Evolutionary conservation across 305 asterid species (phyloP).

Genomic region (Nicotiana rustica): DNA sequence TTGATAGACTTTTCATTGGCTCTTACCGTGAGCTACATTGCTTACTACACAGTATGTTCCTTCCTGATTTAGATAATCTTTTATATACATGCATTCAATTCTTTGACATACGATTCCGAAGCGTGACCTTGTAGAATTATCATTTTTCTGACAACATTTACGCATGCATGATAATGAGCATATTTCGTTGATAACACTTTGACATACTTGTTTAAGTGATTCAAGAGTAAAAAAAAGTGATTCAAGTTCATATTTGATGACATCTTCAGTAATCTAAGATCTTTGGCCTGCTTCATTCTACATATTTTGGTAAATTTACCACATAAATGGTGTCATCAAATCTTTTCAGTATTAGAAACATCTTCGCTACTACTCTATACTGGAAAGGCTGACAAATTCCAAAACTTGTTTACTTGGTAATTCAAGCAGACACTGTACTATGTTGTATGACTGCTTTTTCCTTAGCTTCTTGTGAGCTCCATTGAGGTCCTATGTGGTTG

Average conservation of each 20-base stretch:
- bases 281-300: constrained; percentile 9
- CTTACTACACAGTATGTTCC: constrained; percentile 83
- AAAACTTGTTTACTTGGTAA: not conserved
- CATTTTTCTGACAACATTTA: not conserved
- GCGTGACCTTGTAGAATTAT: not conserved
- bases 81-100: constrained; percentile 2
- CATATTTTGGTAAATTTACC: constrained; percentile 14
- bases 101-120: not conserved
- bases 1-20: no score
- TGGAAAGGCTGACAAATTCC: not conserved
- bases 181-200: not conserved
- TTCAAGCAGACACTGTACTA: not conserved
- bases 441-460: not conserved
- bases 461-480: not conserved
- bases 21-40: no score
- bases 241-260: not conserved
- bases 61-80: constrained; percentile 26
- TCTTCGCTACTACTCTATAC: not conserved
- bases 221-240: not conserved
- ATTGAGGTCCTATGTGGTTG: constrained; percentile 34
- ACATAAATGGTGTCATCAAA: not conserved
- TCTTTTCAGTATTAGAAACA: constrained; percentile 9
- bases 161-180: not conserved
- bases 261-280: not conserved
- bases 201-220: not conserved